These are phyloP conservation scores for Coemansia javaensis DNA, from an alignment of 192 early-diverging fungal species.

Conservation along the genomic window DNA sequence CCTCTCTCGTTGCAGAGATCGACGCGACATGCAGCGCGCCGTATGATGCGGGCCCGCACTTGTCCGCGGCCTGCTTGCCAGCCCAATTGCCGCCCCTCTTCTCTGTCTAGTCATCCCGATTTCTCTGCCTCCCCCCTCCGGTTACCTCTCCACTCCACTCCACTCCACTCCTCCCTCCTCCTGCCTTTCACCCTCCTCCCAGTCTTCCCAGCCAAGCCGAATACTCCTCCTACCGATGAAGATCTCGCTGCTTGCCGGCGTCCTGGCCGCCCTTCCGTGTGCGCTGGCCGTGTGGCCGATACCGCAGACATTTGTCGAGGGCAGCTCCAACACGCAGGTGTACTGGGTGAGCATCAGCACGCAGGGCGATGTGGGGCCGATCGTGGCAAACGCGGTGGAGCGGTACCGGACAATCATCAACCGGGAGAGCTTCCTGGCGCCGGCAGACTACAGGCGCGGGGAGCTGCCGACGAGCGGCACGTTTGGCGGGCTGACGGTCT, in stretches of 20 bases:
- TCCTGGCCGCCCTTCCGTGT: constrained; percentile 25
- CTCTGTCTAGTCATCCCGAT: too few relatives aligned
- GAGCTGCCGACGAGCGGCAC: constrained; percentile 20
- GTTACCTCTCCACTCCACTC: too few relatives aligned
- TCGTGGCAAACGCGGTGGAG: constrained; percentile 19
- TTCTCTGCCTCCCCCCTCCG: too few relatives aligned
- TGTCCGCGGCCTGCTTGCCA: too few relatives aligned
- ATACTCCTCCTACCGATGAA: too few relatives aligned
- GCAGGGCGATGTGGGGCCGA: constrained; percentile 10
- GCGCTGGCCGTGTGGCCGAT: constrained; percentile 42
- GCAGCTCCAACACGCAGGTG: constrained; percentile 27
- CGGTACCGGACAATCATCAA: constrained; percentile 37
- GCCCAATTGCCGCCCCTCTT: too few relatives aligned
- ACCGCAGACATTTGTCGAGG: constrained; percentile 23
- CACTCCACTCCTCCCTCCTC: too few relatives aligned
- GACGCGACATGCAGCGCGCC: too few relatives aligned
- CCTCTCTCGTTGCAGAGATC: too few relatives aligned
- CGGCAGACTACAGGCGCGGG: constrained; percentile 36
- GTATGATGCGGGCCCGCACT: too few relatives aligned
- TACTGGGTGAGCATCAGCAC: constrained; percentile 15
- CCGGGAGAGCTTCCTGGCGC: constrained; percentile 31
- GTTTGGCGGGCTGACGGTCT: constrained; percentile 18
- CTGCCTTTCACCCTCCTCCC: background rate
- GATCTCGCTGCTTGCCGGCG: constrained; percentile 24
- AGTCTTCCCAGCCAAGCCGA: too few relatives aligned